Evolutionary conservation across 345 rosid species (phyloP), one percentile per base, ranked within the genome.

Genomic region (Salix arbutifolia): DNA sequence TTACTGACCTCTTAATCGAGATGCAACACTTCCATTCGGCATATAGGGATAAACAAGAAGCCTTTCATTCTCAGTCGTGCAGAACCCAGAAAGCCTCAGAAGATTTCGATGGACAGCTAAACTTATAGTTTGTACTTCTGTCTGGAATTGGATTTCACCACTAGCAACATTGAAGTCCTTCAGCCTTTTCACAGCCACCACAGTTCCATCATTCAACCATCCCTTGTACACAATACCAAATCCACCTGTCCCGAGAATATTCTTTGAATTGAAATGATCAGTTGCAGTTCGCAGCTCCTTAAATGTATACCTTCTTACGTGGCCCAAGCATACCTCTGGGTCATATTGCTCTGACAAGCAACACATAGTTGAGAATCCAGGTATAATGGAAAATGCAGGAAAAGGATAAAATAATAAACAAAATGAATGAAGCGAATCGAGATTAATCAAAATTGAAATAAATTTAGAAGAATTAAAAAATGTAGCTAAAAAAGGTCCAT

Each of bases 111-210:
- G 98, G 70, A 96, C 91, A 50, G 99, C 99, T 75, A 96, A 86
- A 78, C 99, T 92, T 77, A 96, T 96, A 10, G 97, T 94, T 84
- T 92, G 93, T 72, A 96, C 95, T 84, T 96, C 97, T 30, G 99
- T 96, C 86, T 96, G 99, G 83, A 96, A 96, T 77, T 96, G 99
- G 83, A 92, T 86, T 82, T 96, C 99, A 6, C 99, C 99, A 2
- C 94, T 97, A 0, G 91, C 96, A 44, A 90, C 84, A 74, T 89
- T 91, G 79, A 89, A 91, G 83, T 96, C 99, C 76, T 91, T 96
- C 77, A 96, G 94, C 86, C 99, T 92, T 88, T 96, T 96, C 21
- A 96, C 98, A 75, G 99, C 99, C 53, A 96, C 93, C 73, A 92
- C 31, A 31, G 89, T 81, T 40, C 98, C 91, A 74, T 96, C 97